These are phyloP conservation scores for Vairimorpha necatrix DNA, from an alignment of 371 early-diverging fungal species.

Conservation along the genomic window DNA sequence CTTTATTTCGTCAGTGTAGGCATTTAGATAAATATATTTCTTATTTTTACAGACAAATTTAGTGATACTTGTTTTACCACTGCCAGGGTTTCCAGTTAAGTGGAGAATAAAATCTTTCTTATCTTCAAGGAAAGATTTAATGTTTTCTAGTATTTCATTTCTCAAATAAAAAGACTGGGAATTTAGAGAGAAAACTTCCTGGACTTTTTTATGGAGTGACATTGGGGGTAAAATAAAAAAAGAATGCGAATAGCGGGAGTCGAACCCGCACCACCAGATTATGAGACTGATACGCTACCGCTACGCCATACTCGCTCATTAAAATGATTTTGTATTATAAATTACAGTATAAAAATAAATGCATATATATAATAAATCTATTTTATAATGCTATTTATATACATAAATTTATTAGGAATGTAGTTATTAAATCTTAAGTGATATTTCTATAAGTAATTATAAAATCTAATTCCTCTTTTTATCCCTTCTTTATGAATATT, in stretches of 20 bases:
- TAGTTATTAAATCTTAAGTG: too few species aligned
- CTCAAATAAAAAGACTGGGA: conserved; percentile 39
- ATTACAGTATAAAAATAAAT: too few species aligned
- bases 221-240: neutral
- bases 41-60: conserved; percentile 5
- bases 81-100: conserved; percentile 59
- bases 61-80: conserved; percentile 53
- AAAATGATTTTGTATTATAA: neutral
- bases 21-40: conserved; percentile 43
- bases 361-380: too few species aligned
- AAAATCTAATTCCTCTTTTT: too few species aligned
- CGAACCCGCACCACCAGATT: conserved; percentile 56
- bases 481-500: neutral
- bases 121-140: conserved; percentile 43
- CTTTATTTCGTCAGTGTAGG: conserved; percentile 28
- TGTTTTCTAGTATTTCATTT: conserved; percentile 30
- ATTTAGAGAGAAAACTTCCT: neutral
- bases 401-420: too few species aligned
- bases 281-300: conserved; percentile 54
- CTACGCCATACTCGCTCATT: conserved; percentile 33
- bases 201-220: conserved; percentile 14
- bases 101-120: conserved; percentile 36
- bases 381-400: too few species aligned
- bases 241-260: conserved; percentile 53
- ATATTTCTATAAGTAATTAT: too few species aligned